These are phyloP conservation scores for Batkoa obscura DNA, from an alignment of 371 early-diverging fungal species.

Conservation along the genomic window DNA sequence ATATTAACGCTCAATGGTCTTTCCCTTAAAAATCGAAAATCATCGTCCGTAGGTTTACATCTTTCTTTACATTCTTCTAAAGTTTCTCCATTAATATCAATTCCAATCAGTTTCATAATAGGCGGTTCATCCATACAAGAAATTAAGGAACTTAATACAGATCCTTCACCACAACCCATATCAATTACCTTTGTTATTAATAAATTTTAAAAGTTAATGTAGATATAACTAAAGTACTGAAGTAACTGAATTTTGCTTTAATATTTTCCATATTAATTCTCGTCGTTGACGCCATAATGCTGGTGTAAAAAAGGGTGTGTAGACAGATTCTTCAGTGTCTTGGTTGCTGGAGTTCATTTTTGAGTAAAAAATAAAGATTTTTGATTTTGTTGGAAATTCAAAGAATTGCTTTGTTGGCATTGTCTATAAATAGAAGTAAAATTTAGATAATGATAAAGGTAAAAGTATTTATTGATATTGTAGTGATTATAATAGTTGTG, in stretches of 20 bases:
- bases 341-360: no score
- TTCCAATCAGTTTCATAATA: constrained; percentile 27
- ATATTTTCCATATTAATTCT: constrained; percentile 19
- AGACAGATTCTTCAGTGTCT: no score
- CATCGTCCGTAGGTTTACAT: constrained; percentile 29
- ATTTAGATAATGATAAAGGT: no score
- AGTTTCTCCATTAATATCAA: constrained; percentile 26
- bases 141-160: constrained; percentile 31
- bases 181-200: constrained; percentile 26
- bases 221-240: constrained; percentile 12
- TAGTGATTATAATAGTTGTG: no score
- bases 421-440: no score
- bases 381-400: no score
- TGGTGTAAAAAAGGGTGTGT: constrained; percentile 24
- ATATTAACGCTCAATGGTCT: constrained; percentile 25
- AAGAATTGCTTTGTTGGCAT: no score
- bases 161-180: constrained; percentile 58
- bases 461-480: no score
- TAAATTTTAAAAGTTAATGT: background rate
- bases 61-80: constrained; percentile 20
- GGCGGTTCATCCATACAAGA: constrained; percentile 20
- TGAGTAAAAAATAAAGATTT: no score
- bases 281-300: constrained; percentile 49
- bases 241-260: constrained; percentile 18
- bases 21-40: constrained; percentile 20